Evolutionary conservation across 352 stramenopile species (phyloP).

Genomic region (Globisporangium orthogonon): DNA sequence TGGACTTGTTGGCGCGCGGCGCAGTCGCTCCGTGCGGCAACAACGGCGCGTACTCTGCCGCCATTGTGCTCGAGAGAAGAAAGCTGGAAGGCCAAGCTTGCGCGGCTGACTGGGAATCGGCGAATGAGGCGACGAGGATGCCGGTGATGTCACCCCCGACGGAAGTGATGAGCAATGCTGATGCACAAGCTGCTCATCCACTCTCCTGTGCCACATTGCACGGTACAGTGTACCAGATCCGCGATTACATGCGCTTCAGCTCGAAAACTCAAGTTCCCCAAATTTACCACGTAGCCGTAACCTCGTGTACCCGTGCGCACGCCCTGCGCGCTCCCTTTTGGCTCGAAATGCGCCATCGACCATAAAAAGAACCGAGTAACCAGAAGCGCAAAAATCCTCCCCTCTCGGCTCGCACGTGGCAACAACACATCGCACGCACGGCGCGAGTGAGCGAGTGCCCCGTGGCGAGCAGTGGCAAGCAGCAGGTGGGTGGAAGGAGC

Average conservation of each 20-base stretch:
- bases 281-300: too few relatives aligned
- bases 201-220: too few relatives aligned
- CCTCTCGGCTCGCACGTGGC: background rate
- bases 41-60: conserved; percentile 24
- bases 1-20: background rate
- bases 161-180: too few relatives aligned
- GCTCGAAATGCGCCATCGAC: too few relatives aligned
- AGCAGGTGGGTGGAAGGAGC: background rate
- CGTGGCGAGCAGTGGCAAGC: background rate
- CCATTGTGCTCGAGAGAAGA: background rate
- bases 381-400: background rate
- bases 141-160: background rate
- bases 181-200: too few relatives aligned
- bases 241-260: too few relatives aligned
- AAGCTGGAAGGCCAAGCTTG: background rate
- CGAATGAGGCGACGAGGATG: background rate
- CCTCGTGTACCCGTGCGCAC: too few relatives aligned
- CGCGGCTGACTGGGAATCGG: background rate
- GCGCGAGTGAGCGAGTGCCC: background rate
- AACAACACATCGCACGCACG: background rate
- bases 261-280: too few relatives aligned
- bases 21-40: conserved; percentile 14
- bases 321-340: too few relatives aligned
- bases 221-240: too few relatives aligned
- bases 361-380: too few relatives aligned